Percentiles rank a stretch among this genome's conserved stretches.
phyloP scores from a whole-genome alignment of 306 rosid species.

The Rosa multiflora region DNA sequence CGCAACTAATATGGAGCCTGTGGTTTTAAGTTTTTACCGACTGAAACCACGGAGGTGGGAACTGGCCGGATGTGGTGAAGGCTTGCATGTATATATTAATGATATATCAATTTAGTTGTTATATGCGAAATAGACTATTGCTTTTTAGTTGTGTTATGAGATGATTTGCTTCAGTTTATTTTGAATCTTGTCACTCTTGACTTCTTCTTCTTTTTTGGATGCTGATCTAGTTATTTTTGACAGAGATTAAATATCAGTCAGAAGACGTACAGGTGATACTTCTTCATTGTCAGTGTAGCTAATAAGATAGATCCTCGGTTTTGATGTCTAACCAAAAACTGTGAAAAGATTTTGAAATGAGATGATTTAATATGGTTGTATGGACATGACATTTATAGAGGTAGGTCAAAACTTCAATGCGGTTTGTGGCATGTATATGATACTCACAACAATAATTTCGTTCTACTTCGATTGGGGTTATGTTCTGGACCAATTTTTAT shows the following conservation, averaged over 20 bases:
- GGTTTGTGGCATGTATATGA: neutral
- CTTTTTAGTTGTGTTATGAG: neutral
- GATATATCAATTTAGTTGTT: neutral
- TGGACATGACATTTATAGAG: neutral
- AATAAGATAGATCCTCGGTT: neutral
- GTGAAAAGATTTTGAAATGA: neutral
- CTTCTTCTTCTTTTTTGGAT: neutral
- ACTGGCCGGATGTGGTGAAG: neutral
- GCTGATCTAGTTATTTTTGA: slow-evolving; percentile 8
- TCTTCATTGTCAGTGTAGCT: neutral
- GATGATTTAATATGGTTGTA: neutral
- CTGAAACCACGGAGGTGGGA: neutral
- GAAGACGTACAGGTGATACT: neutral
- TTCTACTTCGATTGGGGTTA: neutral
- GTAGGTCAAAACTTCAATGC: neutral
- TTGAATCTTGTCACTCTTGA: slow-evolving; percentile 1
- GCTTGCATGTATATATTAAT: neutral
- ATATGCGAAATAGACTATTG: no score
- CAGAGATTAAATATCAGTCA: neutral
- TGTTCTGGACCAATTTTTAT: neutral
- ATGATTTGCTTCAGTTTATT: neutral
- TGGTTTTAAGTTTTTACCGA: neutral
- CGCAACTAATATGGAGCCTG: neutral
- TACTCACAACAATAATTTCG: neutral
- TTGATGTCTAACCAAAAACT: neutral